These are phyloP conservation scores for Termitomyces sp. DNA, from an alignment of 768 basidiomycete species.

Conservation along the genomic window DNA sequence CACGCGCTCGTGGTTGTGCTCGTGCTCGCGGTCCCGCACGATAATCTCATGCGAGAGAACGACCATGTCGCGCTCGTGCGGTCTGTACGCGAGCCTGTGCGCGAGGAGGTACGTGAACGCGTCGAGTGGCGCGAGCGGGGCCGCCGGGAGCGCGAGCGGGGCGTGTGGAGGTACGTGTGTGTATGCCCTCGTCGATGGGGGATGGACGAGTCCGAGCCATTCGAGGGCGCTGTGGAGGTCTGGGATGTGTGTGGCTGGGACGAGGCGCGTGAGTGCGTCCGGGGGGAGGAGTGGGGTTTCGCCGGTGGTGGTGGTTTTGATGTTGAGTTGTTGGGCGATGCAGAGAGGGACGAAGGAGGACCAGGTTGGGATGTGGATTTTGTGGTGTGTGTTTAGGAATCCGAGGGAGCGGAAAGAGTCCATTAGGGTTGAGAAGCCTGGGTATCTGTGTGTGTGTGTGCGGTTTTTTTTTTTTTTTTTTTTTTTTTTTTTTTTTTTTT, in stretches of 20 bases:
- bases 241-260: constrained; percentile 19
- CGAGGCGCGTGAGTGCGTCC: constrained; percentile 17
- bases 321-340: constrained; percentile 18
- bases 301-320: constrained; percentile 9
- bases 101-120: constrained; percentile 71
- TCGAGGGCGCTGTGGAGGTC: constrained; percentile 37
- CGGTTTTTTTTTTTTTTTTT: too few species aligned
- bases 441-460: constrained; percentile 58
- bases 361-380: constrained; percentile 39
- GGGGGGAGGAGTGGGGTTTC: neutral
- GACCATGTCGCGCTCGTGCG: constrained; percentile 81
- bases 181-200: neutral
- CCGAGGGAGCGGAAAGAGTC: constrained; percentile 69
- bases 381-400: constrained; percentile 45
- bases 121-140: constrained; percentile 56
- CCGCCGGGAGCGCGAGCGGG: constrained; percentile 42
- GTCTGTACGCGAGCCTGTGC: constrained; percentile 63
- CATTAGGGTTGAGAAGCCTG: constrained; percentile 76
- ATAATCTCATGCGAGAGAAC: constrained; percentile 83
- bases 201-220: constrained; percentile 40
- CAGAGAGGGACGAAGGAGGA: constrained; percentile 26
- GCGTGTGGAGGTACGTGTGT: constrained; percentile 1
- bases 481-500: too few species aligned
- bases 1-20: constrained; percentile 36
- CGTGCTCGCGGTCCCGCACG: constrained; percentile 24